phyloP scores from a whole-genome alignment of 2,329 filamentous ascomycete genomes.

The Trichoderma asperellum region DNA sequence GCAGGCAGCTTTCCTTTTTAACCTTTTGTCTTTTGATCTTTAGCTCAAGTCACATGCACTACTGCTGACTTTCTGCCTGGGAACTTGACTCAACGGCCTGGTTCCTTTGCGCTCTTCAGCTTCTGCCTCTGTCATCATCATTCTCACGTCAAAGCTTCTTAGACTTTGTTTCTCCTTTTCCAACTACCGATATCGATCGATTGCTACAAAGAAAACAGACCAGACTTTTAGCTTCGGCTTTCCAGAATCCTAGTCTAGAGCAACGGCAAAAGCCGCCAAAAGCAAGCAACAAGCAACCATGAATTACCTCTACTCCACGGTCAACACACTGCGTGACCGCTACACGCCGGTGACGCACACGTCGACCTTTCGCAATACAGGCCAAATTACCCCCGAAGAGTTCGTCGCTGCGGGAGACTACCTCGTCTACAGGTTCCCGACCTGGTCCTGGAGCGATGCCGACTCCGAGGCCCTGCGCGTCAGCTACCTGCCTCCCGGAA shows the following conservation, averaged over 20 bases:
- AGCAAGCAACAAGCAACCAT: constrained; percentile 53
- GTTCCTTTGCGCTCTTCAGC: background rate
- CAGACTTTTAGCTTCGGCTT: background rate
- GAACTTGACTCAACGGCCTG: background rate
- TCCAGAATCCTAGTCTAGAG: background rate
- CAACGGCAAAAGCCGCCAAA: background rate
- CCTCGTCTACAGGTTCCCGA: constrained; percentile 97
- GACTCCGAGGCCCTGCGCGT: constrained; percentile 79
- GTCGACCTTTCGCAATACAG: constrained; percentile 90
- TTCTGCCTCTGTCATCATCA: background rate
- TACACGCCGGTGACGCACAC: constrained; percentile 88
- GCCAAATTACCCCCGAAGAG: constrained; percentile 96
- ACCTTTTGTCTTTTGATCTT: background rate
- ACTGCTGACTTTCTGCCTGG: background rate
- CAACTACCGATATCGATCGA: background rate
- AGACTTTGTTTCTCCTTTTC: background rate
- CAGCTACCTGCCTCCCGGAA: constrained; percentile 79
- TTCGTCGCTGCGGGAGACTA: constrained; percentile 96
- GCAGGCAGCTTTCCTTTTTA: background rate
- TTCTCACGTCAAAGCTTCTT: background rate
- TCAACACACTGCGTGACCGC: constrained; percentile 88
- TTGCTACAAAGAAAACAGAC: background rate
- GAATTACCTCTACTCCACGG: constrained; percentile 90
- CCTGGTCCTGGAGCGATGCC: constrained; percentile 95
- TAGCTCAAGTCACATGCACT: constrained; percentile 1